A percentile compares a stretch with the other conserved stretches of the same genome.
Evolutionary conservation across 805 yeast species (phyloP).

Genomic region (Tetrapisispora nanseiensis): DNA sequence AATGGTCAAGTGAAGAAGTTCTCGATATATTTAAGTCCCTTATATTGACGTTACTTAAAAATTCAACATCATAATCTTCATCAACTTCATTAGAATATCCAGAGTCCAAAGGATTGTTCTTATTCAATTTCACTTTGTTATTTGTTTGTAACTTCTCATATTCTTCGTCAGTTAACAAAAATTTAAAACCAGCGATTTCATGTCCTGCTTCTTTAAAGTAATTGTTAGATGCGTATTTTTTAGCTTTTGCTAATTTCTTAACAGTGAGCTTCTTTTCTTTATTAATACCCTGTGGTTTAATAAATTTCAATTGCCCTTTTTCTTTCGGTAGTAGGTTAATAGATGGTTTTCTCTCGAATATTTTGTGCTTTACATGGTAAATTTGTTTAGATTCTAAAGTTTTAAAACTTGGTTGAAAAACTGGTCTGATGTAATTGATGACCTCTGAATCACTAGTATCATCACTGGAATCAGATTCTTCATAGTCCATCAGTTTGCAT

Average conservation of each 20-base stretch:
- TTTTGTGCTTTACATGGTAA: too few species aligned
- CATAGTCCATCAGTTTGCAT: neutral
- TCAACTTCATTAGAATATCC: too few species aligned
- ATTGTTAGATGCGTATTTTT: too few species aligned
- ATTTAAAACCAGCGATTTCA: constrained; percentile 12
- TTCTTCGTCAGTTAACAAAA: constrained; percentile 8
- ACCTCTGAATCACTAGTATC: neutral
- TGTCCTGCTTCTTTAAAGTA: constrained; percentile 14
- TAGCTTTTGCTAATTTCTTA: neutral
- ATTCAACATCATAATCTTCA: too few species aligned
- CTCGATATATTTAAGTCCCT: too few species aligned
- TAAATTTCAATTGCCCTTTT: neutral
- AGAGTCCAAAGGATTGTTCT: too few species aligned
- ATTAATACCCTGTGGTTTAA: neutral
- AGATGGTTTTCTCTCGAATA: too few species aligned
- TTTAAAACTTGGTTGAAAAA: neutral
- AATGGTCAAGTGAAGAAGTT: neutral
- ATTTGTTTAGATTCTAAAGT: too few species aligned
- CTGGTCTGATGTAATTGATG: neutral
- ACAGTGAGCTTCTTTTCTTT: neutral
- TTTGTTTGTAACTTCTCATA: neutral
- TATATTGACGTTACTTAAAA: too few species aligned
- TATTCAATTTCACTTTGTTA: neutral
- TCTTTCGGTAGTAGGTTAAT: neutral
- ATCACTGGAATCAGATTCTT: neutral